A percentile compares a stretch with the other conserved stretches of the same genome.
These are phyloP conservation scores for Talaromyces sp. DNA, from an alignment of 2,329 filamentous ascomycete species.

Conservation along the genomic window DNA sequence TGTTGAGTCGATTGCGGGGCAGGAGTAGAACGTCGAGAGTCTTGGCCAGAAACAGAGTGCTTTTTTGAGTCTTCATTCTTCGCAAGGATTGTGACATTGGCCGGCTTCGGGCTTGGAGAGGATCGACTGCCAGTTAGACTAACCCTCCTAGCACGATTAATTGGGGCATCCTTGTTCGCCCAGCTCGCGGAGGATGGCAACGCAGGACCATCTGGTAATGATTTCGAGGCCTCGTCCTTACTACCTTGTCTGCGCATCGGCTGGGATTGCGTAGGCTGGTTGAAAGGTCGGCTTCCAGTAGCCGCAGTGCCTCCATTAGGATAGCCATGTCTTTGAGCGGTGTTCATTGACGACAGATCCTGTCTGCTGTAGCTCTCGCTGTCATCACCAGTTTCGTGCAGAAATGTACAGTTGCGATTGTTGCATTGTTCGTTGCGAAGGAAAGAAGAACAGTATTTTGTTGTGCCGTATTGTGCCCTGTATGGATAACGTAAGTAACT, in stretches of 20 bases:
- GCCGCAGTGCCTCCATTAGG: constrained; percentile 32
- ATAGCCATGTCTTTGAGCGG: constrained; percentile 69
- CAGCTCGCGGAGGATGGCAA: constrained; percentile 89
- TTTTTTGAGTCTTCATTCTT: constrained; percentile 31
- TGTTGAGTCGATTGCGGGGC: constrained; percentile 18
- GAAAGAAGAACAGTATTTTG: constrained; percentile 97
- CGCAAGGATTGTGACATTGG: constrained; percentile 38
- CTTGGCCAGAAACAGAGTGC: constrained; percentile 18
- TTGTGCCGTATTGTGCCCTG: constrained; percentile 75
- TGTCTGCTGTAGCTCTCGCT: constrained; percentile 94
- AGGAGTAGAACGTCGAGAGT: constrained; percentile 19
- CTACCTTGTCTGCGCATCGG: constrained; percentile 69
- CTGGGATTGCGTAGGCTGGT: constrained; percentile 45
- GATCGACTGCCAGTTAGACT: constrained; percentile 78
- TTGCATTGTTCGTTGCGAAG: constrained; percentile 89
- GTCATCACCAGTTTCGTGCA: constrained; percentile 97
- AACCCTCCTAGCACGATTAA: constrained; percentile 59
- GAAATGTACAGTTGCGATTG: constrained; percentile 95
- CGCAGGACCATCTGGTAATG: constrained; percentile 75
- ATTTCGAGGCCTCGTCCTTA: constrained; percentile 55
- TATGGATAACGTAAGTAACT: constrained; percentile 1
- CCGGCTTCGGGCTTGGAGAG: constrained; percentile 69
- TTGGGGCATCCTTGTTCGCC: constrained; percentile 64
- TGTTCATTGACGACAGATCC: constrained; percentile 91
- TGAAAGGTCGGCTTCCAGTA: constrained; percentile 41